These are phyloP conservation scores for Entomortierella beljakovae DNA, from an alignment of 192 early-diverging fungal species.

Conservation along the genomic window DNA sequence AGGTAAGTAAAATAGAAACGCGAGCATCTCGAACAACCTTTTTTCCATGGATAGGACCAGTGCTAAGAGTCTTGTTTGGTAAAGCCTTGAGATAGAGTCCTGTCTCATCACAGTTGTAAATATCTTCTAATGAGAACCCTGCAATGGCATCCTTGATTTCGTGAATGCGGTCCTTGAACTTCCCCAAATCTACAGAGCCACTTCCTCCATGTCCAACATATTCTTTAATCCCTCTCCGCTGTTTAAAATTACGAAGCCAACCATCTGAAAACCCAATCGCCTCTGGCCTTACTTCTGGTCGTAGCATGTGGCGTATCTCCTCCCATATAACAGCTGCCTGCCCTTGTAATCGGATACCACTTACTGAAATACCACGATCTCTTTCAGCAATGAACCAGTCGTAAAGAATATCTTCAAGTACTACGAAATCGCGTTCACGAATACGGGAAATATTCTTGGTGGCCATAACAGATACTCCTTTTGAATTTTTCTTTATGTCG, in stretches of 20 bases:
- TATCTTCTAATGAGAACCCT: background rate
- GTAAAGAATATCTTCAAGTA: no score
- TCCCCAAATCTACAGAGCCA: constrained; percentile 2
- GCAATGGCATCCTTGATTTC: background rate
- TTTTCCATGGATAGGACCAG: background rate
- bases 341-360: no score
- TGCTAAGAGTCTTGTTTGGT: background rate
- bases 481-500: no score
- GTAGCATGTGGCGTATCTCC: no score
- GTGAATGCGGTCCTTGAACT: background rate
- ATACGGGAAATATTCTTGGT: no score
- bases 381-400: no score
- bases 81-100: constrained; percentile 4
- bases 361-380: no score
- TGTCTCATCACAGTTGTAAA: constrained; percentile 27
- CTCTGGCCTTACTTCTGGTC: no score
- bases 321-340: no score
- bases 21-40: background rate
- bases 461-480: no score
- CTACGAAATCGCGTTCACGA: no score
- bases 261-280: background rate
- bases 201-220: background rate
- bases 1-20: constrained; percentile 10
- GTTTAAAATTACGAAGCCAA: constrained; percentile 10
- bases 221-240: background rate